A percentile compares a stretch with the other conserved stretches of the same genome.
Evolutionary conservation across 176 grass and related monocot genomes (phyloP).

Genomic region (Triticum monococcum): DNA sequence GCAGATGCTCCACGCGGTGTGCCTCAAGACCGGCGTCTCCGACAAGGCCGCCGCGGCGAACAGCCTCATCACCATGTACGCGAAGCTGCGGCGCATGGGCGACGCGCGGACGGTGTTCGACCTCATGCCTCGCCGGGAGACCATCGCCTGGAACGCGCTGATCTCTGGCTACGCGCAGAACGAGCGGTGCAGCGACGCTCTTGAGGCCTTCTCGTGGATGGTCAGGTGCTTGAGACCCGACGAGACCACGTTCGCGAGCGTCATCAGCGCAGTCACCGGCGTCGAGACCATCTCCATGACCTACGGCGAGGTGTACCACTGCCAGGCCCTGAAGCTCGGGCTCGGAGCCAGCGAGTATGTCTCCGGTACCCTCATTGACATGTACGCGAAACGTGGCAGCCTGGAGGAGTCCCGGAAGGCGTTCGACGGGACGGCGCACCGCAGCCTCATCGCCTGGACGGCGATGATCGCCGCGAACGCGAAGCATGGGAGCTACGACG

Average conservation of each 20-base stretch:
- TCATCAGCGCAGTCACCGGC: conserved; percentile 60
- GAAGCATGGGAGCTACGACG: conserved; percentile 60
- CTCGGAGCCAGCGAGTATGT: conserved; percentile 52
- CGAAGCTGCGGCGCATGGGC: conserved; percentile 47
- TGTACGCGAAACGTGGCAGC: conserved; percentile 84
- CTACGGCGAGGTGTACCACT: conserved; percentile 71
- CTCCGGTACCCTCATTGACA: conserved; percentile 75
- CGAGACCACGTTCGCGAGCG: conserved; percentile 76
- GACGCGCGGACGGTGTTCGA: conserved; percentile 59
- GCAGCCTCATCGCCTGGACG: conserved; percentile 64
- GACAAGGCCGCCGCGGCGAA: conserved; percentile 47
- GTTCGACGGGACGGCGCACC: conserved; percentile 38
- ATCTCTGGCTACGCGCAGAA: conserved; percentile 85
- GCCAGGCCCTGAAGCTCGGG: conserved; percentile 50
- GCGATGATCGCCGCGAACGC: conserved; percentile 71
- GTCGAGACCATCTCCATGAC: conserved; percentile 57
- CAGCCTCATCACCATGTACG: conserved; percentile 92
- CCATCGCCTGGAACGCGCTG: conserved; percentile 81
- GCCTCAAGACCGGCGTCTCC: conserved; percentile 53
- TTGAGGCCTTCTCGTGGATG: conserved; percentile 62
- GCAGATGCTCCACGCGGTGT: conserved; percentile 62
- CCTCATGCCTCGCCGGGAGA: conserved; percentile 39
- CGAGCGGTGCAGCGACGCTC: conserved; percentile 48
- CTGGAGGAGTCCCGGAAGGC: conserved; percentile 55
- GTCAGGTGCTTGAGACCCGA: conserved; percentile 44